These are phyloP conservation scores for Diaporthe sp. DNA, from an alignment of 2,329 filamentous ascomycete genomes.

Conservation along the genomic window DNA sequence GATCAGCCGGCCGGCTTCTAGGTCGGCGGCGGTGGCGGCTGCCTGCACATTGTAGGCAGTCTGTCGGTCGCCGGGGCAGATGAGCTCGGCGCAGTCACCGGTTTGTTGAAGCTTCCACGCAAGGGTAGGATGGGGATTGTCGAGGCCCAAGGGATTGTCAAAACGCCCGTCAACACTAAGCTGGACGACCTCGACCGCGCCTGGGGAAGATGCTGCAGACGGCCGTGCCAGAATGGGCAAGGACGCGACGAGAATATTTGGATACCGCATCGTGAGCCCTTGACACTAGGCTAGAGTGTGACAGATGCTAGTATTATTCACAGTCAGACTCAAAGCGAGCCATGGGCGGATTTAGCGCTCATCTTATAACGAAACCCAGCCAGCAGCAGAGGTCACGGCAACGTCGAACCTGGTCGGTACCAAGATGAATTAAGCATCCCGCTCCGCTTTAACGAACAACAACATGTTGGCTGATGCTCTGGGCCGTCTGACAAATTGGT, in stretches of 20 bases:
- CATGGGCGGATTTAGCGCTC: not conserved
- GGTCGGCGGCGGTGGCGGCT: slow-evolving; percentile 18
- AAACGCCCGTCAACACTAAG: slow-evolving; percentile 29
- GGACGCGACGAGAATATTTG: not conserved
- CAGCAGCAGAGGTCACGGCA: not conserved
- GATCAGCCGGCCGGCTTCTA: slow-evolving; percentile 23
- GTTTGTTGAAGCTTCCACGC: slow-evolving; percentile 26
- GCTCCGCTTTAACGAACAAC: not conserved
- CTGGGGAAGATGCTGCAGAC: not conserved
- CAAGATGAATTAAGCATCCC: not conserved
- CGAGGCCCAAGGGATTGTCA: slow-evolving; percentile 27
- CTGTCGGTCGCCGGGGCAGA: slow-evolving; percentile 29
- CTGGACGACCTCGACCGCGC: slow-evolving; percentile 1
- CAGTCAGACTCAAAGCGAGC: not conserved
- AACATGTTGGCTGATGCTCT: not conserved
- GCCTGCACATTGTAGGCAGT: slow-evolving; percentile 29
- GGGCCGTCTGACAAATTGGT: not conserved
- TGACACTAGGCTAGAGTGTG: not conserved
- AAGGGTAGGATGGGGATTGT: slow-evolving; percentile 25
- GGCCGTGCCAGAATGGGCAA: not conserved
- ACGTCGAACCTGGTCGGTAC: not conserved
- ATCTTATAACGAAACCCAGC: not conserved
- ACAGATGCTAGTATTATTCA: not conserved
- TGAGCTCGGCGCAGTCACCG: slow-evolving; percentile 1
- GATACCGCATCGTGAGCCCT: not conserved